Percentiles rank a stretch among this genome's conserved stretches.
These are phyloP conservation scores for Phytopythium oedochilum DNA, from an alignment of 352 stramenopile species.

Conservation along the genomic window DNA sequence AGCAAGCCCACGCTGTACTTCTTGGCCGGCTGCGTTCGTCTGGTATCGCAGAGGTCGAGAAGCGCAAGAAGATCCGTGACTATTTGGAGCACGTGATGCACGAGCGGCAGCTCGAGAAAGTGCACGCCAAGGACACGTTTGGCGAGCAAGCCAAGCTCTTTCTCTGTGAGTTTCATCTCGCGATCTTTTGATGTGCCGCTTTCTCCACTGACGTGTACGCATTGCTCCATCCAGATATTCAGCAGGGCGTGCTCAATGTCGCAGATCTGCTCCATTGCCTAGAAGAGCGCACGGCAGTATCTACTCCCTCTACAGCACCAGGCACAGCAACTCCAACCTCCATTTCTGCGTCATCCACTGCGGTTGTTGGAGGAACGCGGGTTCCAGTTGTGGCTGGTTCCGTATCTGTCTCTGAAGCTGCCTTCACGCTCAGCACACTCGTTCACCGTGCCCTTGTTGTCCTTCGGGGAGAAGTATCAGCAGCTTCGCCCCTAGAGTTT, in stretches of 20 bases:
- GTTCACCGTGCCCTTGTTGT: conserved; percentile 4
- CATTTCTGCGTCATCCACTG: background rate
- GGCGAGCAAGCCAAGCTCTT: conserved; percentile 44
- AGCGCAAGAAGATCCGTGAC: conserved; percentile 52
- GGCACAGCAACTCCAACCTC: background rate
- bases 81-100: conserved; percentile 42
- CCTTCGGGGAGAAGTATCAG: background rate
- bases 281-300: conserved; percentile 16
- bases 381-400: background rate
- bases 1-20: conserved; percentile 19
- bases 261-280: conserved; percentile 51
- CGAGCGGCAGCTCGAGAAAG: conserved; percentile 29
- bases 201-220: too few species aligned
- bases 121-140: conserved; percentile 31
- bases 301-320: background rate
- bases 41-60: conserved; percentile 39
- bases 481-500: conserved; percentile 11
- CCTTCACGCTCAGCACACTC: background rate
- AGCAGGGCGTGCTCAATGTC: conserved; percentile 55
- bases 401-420: background rate
- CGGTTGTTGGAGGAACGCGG: background rate
- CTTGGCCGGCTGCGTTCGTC: conserved; percentile 37
- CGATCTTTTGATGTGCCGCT: background rate
- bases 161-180: conserved; percentile 22
- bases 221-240: conserved; percentile 29